Conservation (phyloP, 108 stramenopile species). For the Nannochloropsis gaditana region DNA sequence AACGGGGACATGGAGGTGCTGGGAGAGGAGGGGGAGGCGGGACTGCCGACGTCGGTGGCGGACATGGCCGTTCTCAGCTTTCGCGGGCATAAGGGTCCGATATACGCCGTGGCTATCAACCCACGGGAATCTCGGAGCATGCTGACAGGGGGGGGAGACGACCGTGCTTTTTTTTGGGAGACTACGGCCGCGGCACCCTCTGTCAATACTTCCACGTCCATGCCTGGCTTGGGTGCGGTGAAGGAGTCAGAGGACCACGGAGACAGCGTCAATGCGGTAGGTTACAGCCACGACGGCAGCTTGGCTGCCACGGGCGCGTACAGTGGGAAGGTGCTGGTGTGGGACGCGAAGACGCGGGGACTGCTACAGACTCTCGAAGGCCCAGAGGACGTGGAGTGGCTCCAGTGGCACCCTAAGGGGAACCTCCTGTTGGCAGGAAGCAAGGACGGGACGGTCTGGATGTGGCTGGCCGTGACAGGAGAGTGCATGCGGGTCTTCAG, state of each 20-base stretch:
- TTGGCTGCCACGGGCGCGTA: constrained; percentile 71
- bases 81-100: constrained; percentile 54
- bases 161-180: constrained; percentile 73
- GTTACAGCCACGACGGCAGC: constrained; percentile 61
- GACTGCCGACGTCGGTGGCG: neutral
- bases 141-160: constrained; percentile 82
- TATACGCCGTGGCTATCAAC: constrained; percentile 51
- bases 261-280: constrained; percentile 76
- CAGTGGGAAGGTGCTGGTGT: constrained; percentile 75
- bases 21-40: constrained; percentile 2
- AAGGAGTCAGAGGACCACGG: constrained; percentile 58
- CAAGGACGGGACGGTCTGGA: constrained; percentile 88
- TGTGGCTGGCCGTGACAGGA: constrained; percentile 82
- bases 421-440: constrained; percentile 80
- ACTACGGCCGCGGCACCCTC: constrained; percentile 16
- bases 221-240: neutral
- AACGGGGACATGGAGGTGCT: neutral
- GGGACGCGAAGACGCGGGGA: constrained; percentile 60
- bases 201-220: constrained; percentile 24
- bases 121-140: constrained; percentile 50
- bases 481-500: constrained; percentile 86
- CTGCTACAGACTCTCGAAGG: constrained; percentile 71
- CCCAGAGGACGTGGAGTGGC: constrained; percentile 88
- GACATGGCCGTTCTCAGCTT: constrained; percentile 37
- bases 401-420: constrained; percentile 84